Evolutionary conservation across 345 rosid genomes (phyloP).

Genomic region (Leavenworthia alabamica): DNA sequence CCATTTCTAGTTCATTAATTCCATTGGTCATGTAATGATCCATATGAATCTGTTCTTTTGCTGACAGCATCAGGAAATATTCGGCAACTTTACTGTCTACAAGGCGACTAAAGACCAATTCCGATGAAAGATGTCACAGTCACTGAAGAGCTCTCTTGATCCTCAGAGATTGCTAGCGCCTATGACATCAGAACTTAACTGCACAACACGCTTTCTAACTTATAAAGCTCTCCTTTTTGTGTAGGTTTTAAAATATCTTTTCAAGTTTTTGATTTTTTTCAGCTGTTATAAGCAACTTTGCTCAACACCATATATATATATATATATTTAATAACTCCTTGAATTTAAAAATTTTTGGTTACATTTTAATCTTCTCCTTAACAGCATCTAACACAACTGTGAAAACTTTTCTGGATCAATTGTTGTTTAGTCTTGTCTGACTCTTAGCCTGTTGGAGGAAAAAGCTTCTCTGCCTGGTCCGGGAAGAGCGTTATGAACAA

Average conservation of each 20-base stretch:
- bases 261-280: conserved; percentile 15
- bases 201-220: conserved; percentile 27
- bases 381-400: conserved; percentile 24
- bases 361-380: neutral
- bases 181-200: conserved; percentile 24
- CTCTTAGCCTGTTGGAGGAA: conserved; percentile 48
- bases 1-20: neutral
- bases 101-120: conserved; percentile 53
- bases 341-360: neutral
- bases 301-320: conserved; percentile 15
- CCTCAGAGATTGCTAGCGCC: conserved; percentile 22
- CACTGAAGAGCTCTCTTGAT: conserved; percentile 22
- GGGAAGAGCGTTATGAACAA: conserved; percentile 84
- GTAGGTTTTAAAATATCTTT: conserved; percentile 20
- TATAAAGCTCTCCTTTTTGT: conserved; percentile 6
- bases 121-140: conserved; percentile 10
- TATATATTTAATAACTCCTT: neutral
- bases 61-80: conserved; percentile 87
- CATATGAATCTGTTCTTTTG: neutral
- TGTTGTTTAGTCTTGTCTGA: conserved; percentile 1
- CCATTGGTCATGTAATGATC: neutral
- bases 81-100: conserved; percentile 97
- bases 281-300: conserved; percentile 21
- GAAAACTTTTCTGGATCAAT: conserved; percentile 16
- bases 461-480: conserved; percentile 81